These are phyloP conservation scores for Monilinia laxa DNA, from an alignment of 2,329 filamentous ascomycete species.

Conservation along the genomic window DNA sequence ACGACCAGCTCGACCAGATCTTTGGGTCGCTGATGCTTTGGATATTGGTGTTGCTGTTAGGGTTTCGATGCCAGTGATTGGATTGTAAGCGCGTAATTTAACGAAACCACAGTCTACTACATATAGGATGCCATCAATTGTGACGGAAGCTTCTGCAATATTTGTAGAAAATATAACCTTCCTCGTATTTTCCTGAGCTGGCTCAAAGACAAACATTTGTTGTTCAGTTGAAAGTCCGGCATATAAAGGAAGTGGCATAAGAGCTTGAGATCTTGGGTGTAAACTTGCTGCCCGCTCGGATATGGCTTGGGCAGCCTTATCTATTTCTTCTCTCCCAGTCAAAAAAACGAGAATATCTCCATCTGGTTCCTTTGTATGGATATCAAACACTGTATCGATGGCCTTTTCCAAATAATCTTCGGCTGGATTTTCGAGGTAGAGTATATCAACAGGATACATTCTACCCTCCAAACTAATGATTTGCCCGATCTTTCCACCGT, in stretches of 20 bases:
- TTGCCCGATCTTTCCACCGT: constrained; percentile 48
- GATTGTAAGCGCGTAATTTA: constrained; percentile 84
- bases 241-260: constrained; percentile 79
- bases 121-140: constrained; percentile 87
- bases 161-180: constrained; percentile 95
- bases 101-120: constrained; percentile 91
- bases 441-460: constrained; percentile 82
- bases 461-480: constrained; percentile 87
- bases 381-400: constrained; percentile 80
- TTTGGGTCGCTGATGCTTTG: constrained; percentile 88
- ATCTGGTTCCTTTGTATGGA: constrained; percentile 75
- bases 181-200: constrained; percentile 73
- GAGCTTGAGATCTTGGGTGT: constrained; percentile 54
- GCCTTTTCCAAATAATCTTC: constrained; percentile 86
- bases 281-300: constrained; percentile 68
- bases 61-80: constrained; percentile 81
- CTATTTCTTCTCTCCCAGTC: constrained; percentile 91
- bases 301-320: constrained; percentile 75
- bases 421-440: constrained; percentile 74
- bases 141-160: constrained; percentile 94
- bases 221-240: constrained; percentile 86
- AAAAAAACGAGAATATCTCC: constrained; percentile 91
- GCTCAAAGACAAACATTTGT: constrained; percentile 93
- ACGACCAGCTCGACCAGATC: constrained; percentile 84
- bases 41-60: constrained; percentile 80